Conservation (phyloP, 2,329 filamentous ascomycete species). For the Alternaria consortialis region DNA sequence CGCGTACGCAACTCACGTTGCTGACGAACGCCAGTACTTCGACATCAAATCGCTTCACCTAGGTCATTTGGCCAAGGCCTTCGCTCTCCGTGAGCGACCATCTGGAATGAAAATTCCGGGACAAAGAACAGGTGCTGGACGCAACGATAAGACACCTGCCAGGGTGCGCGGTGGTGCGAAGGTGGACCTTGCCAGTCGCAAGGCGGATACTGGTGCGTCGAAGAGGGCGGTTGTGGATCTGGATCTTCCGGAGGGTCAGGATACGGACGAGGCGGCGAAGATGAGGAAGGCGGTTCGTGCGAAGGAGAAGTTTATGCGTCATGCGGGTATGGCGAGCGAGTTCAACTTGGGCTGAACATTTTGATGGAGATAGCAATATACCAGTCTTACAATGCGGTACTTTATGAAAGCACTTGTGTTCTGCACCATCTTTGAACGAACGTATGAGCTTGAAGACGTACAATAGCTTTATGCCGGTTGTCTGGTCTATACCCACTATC, state of each 20-base stretch:
- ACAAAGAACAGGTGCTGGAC: constrained; percentile 57
- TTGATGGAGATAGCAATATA: neutral
- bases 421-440: neutral
- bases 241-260: constrained; percentile 52
- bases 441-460: too few relatives aligned
- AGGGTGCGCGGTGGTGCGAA: constrained; percentile 55
- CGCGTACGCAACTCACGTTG: constrained; percentile 93
- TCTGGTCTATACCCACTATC: too few relatives aligned
- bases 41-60: constrained; percentile 91
- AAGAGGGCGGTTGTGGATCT: constrained; percentile 35
- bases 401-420: neutral
- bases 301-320: constrained; percentile 56
- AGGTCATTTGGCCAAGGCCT: constrained; percentile 93
- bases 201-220: constrained; percentile 35
- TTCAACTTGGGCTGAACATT: constrained; percentile 69
- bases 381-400: neutral
- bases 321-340: constrained; percentile 67
- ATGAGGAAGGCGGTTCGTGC: constrained; percentile 66
- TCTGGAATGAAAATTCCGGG: constrained; percentile 73
- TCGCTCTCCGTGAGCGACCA: constrained; percentile 87
- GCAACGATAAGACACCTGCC: constrained; percentile 37
- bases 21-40: constrained; percentile 84
- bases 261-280: constrained; percentile 67
- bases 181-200: constrained; percentile 50
- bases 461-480: too few relatives aligned